Evolutionary conservation across 805 yeast genomes (phyloP).

Genomic region (Candida rishiriensis): DNA sequence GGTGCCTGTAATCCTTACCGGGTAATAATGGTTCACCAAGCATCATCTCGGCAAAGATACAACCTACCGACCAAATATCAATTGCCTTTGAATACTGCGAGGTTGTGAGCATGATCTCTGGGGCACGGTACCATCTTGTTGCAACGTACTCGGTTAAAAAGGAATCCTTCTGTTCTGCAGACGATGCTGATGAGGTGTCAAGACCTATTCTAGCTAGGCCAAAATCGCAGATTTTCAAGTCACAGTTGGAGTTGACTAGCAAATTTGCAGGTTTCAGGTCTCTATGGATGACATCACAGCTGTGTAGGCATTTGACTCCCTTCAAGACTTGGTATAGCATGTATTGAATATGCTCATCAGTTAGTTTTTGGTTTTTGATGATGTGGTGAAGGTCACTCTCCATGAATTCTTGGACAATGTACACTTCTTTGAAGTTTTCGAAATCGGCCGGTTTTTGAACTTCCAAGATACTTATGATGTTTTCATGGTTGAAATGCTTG

Average conservation of each 20-base stretch:
- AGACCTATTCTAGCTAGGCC: conserved; percentile 62
- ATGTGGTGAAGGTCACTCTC: conserved; percentile 67
- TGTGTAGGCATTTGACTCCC: conserved; percentile 67
- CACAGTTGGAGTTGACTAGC: conserved; percentile 64
- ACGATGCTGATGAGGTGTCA: conserved; percentile 36
- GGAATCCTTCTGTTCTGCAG: conserved; percentile 20
- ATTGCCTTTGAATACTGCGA: conserved; percentile 73
- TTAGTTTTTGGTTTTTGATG: conserved; percentile 50
- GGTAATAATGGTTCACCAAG: conserved; percentile 64
- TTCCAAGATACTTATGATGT: conserved; percentile 62
- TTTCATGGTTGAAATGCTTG: conserved; percentile 66
- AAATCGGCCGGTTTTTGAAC: conserved; percentile 58
- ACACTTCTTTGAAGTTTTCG: conserved; percentile 65
- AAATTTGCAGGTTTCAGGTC: conserved; percentile 75
- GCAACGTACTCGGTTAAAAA: conserved; percentile 78
- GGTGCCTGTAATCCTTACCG: conserved; percentile 71
- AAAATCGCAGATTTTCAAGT: conserved; percentile 73
- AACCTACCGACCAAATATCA: conserved; percentile 79
- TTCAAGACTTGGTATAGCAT: conserved; percentile 66
- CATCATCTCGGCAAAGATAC: conserved; percentile 69
- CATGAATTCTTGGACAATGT: conserved; percentile 74
- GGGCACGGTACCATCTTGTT: conserved; percentile 82
- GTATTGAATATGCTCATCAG: conserved; percentile 67
- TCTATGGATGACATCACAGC: conserved; percentile 69
- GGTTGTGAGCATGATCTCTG: conserved; percentile 73